Evolutionary conservation across 345 rosid genomes (phyloP).

Genomic region (Nasturtium officinale): DNA sequence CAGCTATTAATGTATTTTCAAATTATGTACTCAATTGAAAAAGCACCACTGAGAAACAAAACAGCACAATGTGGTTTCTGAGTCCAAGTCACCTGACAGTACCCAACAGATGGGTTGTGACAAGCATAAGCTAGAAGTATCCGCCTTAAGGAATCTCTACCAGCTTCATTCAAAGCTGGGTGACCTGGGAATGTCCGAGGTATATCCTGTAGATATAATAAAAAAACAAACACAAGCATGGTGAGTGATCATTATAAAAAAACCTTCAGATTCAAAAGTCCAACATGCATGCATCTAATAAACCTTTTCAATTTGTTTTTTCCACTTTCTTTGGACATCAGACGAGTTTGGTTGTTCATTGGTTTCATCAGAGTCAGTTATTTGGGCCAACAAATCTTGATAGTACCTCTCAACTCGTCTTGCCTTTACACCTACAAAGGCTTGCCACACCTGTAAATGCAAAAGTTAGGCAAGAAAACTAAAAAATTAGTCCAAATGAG

Average conservation of each 20-base stretch:
- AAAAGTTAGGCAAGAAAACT: constrained; percentile 25
- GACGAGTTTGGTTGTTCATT: constrained; percentile 46
- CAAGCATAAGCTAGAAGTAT: constrained; percentile 86
- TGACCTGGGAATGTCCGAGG: constrained; percentile 97
- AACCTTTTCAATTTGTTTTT: constrained; percentile 98
- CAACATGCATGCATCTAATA: constrained; percentile 56
- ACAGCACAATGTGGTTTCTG: background rate
- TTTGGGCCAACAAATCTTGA: constrained; percentile 70
- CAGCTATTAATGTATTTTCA: background rate
- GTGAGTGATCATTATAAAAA: constrained; percentile 46
- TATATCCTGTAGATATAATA: constrained; percentile 64
- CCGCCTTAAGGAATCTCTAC: constrained; percentile 88
- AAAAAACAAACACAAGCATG: constrained; percentile 43
- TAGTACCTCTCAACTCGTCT: constrained; percentile 81
- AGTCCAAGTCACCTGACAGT: constrained; percentile 78
- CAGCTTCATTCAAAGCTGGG: constrained; percentile 87
- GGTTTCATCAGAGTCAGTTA: constrained; percentile 51
- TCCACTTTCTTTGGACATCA: constrained; percentile 61
- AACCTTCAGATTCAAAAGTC: constrained; percentile 58
- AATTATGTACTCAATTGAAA: background rate
- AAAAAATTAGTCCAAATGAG: background rate
- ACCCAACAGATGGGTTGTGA: constrained; percentile 96
- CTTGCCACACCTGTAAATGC: constrained; percentile 85
- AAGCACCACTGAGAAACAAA: too few species aligned
- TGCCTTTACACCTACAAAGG: constrained; percentile 88